Evolutionary conservation across 75 land plant species (phyloP).

Genomic region (Cryptomeria japonica): DNA sequence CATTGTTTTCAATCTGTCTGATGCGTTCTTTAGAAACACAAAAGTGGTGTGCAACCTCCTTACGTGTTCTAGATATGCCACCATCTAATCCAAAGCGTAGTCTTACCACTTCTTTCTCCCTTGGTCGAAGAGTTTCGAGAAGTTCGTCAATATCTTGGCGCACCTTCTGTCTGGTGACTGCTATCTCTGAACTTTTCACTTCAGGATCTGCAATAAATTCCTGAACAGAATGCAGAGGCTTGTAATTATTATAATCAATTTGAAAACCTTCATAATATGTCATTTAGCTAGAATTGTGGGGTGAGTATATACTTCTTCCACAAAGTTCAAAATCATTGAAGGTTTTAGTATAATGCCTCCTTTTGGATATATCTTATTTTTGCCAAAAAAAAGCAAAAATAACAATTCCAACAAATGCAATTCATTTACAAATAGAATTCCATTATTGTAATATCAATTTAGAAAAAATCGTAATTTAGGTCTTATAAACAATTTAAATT

Average conservation of each 20-base stretch:
- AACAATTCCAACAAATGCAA: too few relatives aligned
- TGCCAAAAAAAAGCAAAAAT: too few relatives aligned
- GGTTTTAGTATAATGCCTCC: too few relatives aligned
- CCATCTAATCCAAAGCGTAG: constrained; percentile 86
- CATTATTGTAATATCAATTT: too few relatives aligned
- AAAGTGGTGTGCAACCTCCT: constrained; percentile 77
- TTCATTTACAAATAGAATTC: too few relatives aligned
- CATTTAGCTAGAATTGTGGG: neutral
- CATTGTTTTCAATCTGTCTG: constrained; percentile 79
- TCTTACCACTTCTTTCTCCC: constrained; percentile 73
- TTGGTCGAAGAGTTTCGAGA: constrained; percentile 57
- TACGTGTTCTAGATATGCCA: constrained; percentile 80
- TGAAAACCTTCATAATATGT: neutral
- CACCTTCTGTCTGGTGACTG: constrained; percentile 60
- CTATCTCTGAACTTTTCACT: constrained; percentile 55
- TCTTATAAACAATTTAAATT: too few relatives aligned
- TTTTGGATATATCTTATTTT: too few relatives aligned
- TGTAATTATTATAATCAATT: neutral
- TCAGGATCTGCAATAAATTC: constrained; percentile 78
- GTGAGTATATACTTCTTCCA: neutral
- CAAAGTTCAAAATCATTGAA: neutral
- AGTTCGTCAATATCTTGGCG: constrained; percentile 72
- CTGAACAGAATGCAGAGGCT: constrained; percentile 32
- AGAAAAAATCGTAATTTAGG: too few relatives aligned
- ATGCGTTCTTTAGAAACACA: constrained; percentile 82